phyloP scores from a whole-genome alignment of 768 basidiomycete genomes.

The Coprinopsis cinerea region DNA sequence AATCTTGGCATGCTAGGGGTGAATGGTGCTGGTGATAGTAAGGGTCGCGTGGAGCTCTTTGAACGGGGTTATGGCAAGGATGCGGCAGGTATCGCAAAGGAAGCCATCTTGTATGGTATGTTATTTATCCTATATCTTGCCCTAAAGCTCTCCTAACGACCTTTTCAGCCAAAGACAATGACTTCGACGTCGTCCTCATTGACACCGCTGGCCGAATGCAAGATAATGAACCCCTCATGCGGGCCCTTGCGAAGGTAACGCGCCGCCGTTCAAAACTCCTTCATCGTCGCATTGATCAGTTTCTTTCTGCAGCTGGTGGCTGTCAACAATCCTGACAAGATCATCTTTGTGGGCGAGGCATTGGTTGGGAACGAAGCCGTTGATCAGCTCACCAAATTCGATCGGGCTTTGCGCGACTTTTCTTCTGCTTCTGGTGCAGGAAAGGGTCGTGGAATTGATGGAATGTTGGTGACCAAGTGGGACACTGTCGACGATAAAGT shows the following conservation, averaged over 20 bases:
- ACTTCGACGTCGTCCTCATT: slow-evolving; percentile 94
- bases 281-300: slow-evolving; percentile 6
- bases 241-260: slow-evolving; percentile 92
- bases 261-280: neutral
- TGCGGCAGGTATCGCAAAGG: slow-evolving; percentile 95
- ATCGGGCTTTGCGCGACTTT: slow-evolving; percentile 89
- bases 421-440: slow-evolving; percentile 64
- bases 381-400: slow-evolving; percentile 95
- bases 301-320: slow-evolving; percentile 62
- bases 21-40: slow-evolving; percentile 61
- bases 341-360: slow-evolving; percentile 97
- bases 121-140: neutral
- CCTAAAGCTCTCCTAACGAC: slow-evolving; percentile 5
- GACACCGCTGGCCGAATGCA: slow-evolving; percentile 99
- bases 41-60: slow-evolving; percentile 83
- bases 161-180: slow-evolving; percentile 69
- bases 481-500: slow-evolving; percentile 99
- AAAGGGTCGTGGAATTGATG: slow-evolving; percentile 90
- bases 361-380: slow-evolving; percentile 98
- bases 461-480: slow-evolving; percentile 98
- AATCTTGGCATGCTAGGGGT: slow-evolving; percentile 83
- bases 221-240: slow-evolving; percentile 99
- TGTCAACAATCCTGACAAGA: slow-evolving; percentile 94
- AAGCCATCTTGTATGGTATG: slow-evolving; percentile 85
- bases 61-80: slow-evolving; percentile 98